These are phyloP conservation scores for Suillus spraguei DNA, from an alignment of 768 basidiomycete species.

Conservation along the genomic window DNA sequence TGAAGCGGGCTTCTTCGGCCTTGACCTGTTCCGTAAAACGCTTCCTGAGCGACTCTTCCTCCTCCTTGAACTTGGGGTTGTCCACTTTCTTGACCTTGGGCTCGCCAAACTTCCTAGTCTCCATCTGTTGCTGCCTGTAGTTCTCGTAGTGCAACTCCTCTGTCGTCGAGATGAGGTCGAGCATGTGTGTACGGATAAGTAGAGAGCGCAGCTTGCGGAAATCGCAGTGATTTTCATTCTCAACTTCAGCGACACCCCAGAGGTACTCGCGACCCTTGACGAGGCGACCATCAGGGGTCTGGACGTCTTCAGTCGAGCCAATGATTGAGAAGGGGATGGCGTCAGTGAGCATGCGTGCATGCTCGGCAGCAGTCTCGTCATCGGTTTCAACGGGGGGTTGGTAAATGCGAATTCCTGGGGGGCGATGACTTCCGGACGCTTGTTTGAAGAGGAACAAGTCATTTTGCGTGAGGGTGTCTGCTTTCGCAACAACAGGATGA, in stretches of 20 bases:
- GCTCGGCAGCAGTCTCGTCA: conserved; percentile 84
- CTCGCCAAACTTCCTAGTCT: conserved; percentile 98
- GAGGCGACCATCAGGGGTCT: conserved; percentile 83
- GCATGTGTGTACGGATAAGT: conserved; percentile 97
- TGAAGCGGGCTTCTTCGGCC: conserved; percentile 94
- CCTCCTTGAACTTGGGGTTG: conserved; percentile 99
- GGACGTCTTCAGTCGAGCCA: conserved; percentile 93
- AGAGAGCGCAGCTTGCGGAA: conserved; percentile 97
- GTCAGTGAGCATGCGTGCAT: conserved; percentile 82
- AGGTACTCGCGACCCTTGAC: conserved; percentile 99
- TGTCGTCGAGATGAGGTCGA: conserved; percentile 94
- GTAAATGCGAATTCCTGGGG: conserved; percentile 96
- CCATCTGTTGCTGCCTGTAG: conserved; percentile 98
- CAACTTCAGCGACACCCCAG: conserved; percentile 99
- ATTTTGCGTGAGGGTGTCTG: conserved; percentile 94
- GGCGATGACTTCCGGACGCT: conserved; percentile 87
- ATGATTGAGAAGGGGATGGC: conserved; percentile 99
- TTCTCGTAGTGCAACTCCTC: conserved; percentile 98
- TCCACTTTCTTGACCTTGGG: conserved; percentile 98
- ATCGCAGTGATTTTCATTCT: conserved; percentile 99
- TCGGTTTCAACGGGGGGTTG: conserved; percentile 90
- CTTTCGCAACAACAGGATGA: conserved; percentile 97
- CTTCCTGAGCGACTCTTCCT: conserved; percentile 95
- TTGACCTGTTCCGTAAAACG: conserved; percentile 99
- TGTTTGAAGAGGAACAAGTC: conserved; percentile 93